Conservation (phyloP, 495 filamentous ascomycete genomes). For the Aspergillus sparsus region DNA sequence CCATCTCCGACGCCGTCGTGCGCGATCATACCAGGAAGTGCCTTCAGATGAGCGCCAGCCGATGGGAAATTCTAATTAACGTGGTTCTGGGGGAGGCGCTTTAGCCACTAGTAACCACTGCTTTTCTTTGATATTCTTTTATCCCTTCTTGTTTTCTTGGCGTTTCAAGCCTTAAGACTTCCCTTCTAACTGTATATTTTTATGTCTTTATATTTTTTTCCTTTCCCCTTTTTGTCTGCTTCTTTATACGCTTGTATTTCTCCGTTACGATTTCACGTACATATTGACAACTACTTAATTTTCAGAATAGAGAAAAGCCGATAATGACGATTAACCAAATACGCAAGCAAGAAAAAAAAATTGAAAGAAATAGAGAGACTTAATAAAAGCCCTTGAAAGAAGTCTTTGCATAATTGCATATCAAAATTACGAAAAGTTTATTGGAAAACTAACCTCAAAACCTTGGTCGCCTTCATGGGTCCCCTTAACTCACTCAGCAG, state of each 20-base stretch:
- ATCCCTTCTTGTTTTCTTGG: too few relatives aligned
- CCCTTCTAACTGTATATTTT: background rate
- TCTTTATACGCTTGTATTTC: constrained; percentile 12
- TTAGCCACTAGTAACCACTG: background rate
- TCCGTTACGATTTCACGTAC: constrained; percentile 9
- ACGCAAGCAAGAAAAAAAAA: background rate
- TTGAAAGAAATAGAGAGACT: background rate
- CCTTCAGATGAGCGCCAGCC: constrained; percentile 36
- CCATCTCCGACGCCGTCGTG: constrained; percentile 29
- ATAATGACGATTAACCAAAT: background rate
- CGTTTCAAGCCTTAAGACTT: too few relatives aligned
- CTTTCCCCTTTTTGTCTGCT: background rate
- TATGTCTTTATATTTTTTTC: constrained; percentile 4
- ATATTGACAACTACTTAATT: constrained; percentile 17
- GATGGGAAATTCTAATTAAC: constrained; percentile 17
- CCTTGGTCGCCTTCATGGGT: constrained; percentile 16
- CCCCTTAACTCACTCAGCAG: constrained; percentile 20
- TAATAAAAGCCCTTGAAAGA: background rate
- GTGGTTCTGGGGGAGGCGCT: background rate
- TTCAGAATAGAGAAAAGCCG: background rate
- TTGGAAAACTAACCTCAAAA: constrained; percentile 16
- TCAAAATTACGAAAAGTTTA: background rate
- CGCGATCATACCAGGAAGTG: constrained; percentile 37
- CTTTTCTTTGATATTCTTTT: constrained; percentile 7
- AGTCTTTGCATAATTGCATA: background rate